A percentile compares a stretch with the other conserved stretches of the same genome.
Conservation (phyloP, 345 rosid species). For the Dimocarpus longan region DNA sequence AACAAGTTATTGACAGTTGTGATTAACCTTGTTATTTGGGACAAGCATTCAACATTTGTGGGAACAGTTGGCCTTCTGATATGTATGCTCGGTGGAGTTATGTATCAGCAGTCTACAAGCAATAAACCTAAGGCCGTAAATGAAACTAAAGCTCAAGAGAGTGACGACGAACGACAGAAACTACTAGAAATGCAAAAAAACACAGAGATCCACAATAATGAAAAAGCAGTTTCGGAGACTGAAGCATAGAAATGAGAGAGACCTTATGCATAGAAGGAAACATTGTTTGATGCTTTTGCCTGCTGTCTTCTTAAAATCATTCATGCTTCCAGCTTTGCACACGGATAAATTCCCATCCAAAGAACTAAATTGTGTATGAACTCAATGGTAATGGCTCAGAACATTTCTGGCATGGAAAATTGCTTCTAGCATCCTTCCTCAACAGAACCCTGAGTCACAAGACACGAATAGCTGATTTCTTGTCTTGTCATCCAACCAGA, state of each 20-base stretch:
- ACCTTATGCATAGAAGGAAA: background rate
- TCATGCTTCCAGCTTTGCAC: background rate
- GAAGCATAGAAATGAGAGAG: conserved; percentile 31
- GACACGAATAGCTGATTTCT: background rate
- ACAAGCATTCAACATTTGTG: conserved; percentile 78
- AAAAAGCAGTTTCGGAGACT: conserved; percentile 31
- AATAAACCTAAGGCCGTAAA: conserved; percentile 60
- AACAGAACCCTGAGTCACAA: background rate
- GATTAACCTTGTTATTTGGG: conserved; percentile 88
- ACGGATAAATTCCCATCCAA: background rate
- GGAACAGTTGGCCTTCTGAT: conserved; percentile 89
- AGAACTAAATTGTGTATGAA: background rate
- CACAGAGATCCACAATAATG: conserved; percentile 30
- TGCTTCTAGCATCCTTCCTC: background rate
- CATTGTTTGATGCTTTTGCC: conserved; percentile 1
- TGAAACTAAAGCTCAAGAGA: conserved; percentile 41
- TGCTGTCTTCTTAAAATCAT: background rate
- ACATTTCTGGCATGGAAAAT: background rate
- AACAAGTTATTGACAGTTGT: conserved; percentile 90
- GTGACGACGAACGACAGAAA: conserved; percentile 70
- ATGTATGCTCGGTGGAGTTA: conserved; percentile 86
- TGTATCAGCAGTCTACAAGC: conserved; percentile 88
- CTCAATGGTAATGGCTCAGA: background rate
- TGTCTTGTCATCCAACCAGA: background rate
- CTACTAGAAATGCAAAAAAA: conserved; percentile 74